Percentiles rank a stretch among this genome's conserved stretches.
These are phyloP conservation scores for Artemisia annua DNA, from an alignment of 129 eudicot genomes.

Conservation along the genomic window DNA sequence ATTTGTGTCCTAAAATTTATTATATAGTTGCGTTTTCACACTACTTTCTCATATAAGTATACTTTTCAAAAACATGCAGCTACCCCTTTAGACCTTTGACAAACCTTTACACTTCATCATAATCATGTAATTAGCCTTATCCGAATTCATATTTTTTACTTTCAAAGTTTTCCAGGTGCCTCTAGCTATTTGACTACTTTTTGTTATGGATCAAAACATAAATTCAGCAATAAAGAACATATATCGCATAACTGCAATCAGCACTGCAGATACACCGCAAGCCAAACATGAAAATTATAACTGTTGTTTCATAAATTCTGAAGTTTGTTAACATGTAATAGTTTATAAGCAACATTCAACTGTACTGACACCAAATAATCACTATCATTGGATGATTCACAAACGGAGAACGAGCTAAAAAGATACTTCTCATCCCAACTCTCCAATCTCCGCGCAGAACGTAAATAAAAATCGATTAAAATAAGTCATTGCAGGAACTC, in stretches of 20 bases:
- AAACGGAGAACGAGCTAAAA: conserved; percentile 16
- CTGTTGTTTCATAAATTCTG: conserved; percentile 16
- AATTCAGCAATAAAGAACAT: not conserved
- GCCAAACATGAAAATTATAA: conserved; percentile 2
- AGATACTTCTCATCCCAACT: conserved; percentile 15
- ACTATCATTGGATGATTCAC: conserved; percentile 31
- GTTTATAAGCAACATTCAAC: conserved; percentile 13
- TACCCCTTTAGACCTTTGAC: not conserved
- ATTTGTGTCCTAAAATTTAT: no score
- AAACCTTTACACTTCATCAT: not conserved
- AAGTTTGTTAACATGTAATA: conserved; percentile 33
- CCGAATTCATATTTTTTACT: not conserved
- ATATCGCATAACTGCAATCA: not conserved
- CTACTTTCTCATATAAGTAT: no score
- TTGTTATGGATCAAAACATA: not conserved
- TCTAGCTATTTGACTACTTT: not conserved
- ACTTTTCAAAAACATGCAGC: not conserved
- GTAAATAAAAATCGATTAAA: conserved; percentile 5
- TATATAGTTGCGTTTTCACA: no score
- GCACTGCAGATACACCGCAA: not conserved
- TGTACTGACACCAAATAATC: conserved; percentile 32
- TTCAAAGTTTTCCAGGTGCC: not conserved
- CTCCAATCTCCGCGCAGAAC: not conserved
- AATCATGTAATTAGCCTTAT: not conserved
- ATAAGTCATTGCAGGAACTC: conserved; percentile 25